Conservation (phyloP, 306 rosid genomes). For the Cicer yamashitae region DNA sequence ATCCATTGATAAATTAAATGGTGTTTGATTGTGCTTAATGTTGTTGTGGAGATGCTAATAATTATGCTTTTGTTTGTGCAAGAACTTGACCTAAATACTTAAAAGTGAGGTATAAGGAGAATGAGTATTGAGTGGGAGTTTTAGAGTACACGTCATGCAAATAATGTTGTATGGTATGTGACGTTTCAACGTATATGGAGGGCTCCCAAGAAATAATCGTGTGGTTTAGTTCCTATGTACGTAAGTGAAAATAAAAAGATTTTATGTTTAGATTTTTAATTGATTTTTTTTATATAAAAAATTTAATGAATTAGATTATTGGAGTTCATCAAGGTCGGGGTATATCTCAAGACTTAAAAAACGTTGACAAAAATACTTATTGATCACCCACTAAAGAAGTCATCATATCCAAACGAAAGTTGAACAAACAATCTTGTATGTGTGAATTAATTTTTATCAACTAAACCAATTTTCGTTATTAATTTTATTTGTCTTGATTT, state of each 20-base stretch:
- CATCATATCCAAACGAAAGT: no score
- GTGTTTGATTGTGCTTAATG: neutral
- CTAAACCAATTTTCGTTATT: no score
- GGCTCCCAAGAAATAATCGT: conserved; percentile 42
- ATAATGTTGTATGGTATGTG: conserved; percentile 58
- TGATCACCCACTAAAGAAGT: no score
- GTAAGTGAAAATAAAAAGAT: conserved; percentile 38
- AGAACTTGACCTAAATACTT: neutral
- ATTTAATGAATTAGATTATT: no score
- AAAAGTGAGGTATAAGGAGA: neutral
- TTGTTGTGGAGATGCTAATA: neutral
- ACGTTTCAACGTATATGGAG: conserved; percentile 54
- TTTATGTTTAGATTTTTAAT: conserved; percentile 8
- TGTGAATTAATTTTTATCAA: no score
- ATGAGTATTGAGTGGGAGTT: conserved; percentile 53
- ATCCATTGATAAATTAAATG: conserved; percentile 37
- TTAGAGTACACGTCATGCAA: conserved; percentile 54
- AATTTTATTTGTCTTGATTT: no score
- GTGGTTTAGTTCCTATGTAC: conserved; percentile 55
- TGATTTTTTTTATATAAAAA: no score
- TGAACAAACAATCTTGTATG: no score
- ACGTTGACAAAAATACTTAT: no score
- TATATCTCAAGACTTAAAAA: no score
- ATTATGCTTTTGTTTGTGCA: neutral
- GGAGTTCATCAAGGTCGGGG: no score